phyloP scores from a whole-genome alignment of 768 basidiomycete genomes.

The Tephrocybe sp. region DNA sequence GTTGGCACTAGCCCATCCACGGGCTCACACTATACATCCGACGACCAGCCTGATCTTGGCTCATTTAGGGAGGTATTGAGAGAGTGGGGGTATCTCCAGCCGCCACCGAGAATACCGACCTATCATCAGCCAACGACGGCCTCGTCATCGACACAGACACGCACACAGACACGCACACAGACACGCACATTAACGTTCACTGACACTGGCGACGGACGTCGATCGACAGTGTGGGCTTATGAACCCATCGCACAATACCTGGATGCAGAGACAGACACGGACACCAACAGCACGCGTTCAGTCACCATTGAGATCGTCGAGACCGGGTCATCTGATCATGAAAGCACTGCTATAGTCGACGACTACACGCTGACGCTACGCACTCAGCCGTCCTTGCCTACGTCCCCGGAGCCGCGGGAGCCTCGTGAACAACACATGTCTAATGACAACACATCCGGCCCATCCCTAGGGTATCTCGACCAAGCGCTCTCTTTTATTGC shows the following conservation, averaged over 20 bases:
- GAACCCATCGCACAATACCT: conserved; percentile 59
- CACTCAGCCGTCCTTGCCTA: conserved; percentile 14
- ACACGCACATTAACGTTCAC: neutral
- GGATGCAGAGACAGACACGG: conserved; percentile 6
- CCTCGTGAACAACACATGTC: no score
- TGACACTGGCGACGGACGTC: conserved; percentile 20
- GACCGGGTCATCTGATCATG: neutral
- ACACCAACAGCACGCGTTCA: conserved; percentile 37
- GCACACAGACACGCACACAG: neutral
- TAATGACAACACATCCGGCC: conserved; percentile 35
- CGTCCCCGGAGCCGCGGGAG: conserved; percentile 2
- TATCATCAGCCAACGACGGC: conserved; percentile 8
- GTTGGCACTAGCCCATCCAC: neutral
- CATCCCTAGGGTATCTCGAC: conserved; percentile 72
- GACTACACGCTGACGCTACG: conserved; percentile 11
- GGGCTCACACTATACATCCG: conserved; percentile 50
- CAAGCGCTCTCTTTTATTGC: conserved; percentile 75
- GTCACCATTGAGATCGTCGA: conserved; percentile 29
- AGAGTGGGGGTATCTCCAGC: conserved; percentile 58
- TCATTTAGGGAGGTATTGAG: conserved; percentile 69
- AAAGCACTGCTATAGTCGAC: neutral
- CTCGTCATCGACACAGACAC: neutral
- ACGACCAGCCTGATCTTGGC: conserved; percentile 71
- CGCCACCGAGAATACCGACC: conserved; percentile 33
- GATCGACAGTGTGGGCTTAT: conserved; percentile 67